A percentile compares a stretch with the other conserved stretches of the same genome.
These are phyloP conservation scores for Solanum etuberosum DNA, from an alignment of 257 asterid genomes.

Conservation along the genomic window DNA sequence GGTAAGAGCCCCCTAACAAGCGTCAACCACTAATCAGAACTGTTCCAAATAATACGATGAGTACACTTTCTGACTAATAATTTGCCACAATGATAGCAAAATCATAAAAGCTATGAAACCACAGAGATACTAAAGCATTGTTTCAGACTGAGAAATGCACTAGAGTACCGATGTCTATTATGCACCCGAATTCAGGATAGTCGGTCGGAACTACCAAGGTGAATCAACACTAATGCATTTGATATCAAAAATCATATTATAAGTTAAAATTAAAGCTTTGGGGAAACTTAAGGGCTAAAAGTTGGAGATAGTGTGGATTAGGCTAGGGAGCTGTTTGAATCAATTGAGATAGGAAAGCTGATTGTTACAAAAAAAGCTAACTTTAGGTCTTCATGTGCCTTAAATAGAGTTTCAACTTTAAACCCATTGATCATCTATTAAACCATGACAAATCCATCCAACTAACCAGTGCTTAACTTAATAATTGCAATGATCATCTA, in stretches of 20 bases:
- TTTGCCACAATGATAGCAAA: background rate
- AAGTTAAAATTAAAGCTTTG: background rate
- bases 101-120: background rate
- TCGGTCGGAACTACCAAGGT: background rate
- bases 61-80: background rate
- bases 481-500: background rate
- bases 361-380: background rate
- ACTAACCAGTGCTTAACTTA: background rate
- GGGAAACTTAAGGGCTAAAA: background rate
- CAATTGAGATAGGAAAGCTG: background rate
- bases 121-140: background rate
- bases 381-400: background rate
- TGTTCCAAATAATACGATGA: background rate
- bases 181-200: background rate
- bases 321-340: background rate
- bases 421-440: background rate
- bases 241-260: background rate
- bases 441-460: background rate
- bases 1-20: background rate
- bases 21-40: background rate
- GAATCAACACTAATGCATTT: background rate
- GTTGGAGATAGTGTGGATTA: background rate
- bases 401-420: background rate
- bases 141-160: too few relatives aligned
- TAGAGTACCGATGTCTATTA: too few relatives aligned